phyloP scores from a whole-genome alignment of 2,329 filamentous ascomycete species.

The Ophiostoma triangulosporum region DNA sequence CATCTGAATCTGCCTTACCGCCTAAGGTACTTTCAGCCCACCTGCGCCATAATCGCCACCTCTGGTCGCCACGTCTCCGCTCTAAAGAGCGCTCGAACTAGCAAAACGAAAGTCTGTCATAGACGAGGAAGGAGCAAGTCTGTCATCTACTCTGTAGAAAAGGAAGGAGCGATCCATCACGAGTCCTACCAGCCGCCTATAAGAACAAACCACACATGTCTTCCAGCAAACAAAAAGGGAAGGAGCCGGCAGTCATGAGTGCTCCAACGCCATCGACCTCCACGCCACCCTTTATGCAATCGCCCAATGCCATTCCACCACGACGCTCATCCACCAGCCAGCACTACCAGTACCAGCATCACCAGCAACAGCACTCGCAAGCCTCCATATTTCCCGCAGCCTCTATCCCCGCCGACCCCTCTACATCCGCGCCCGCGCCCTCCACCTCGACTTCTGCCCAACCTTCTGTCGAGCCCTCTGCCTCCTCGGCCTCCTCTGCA shows the following conservation, averaged over 20 bases:
- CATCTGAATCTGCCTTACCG: background rate
- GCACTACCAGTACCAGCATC: slow-evolving; percentile 17
- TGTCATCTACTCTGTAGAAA: background rate
- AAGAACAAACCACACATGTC: background rate
- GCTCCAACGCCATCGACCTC: slow-evolving; percentile 4
- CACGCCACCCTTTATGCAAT: slow-evolving; percentile 26
- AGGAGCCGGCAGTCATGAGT: slow-evolving; percentile 15
- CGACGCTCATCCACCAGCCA: slow-evolving; percentile 55
- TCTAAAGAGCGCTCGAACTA: background rate
- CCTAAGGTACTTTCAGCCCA: background rate
- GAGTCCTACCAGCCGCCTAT: background rate
- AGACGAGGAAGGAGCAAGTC: too few species aligned
- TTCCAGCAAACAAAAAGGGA: slow-evolving; percentile 11
- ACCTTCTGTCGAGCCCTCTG: too few species aligned
- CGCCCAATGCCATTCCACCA: slow-evolving; percentile 57
- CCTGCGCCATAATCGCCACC: background rate
- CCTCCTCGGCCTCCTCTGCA: background rate
- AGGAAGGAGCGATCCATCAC: background rate
- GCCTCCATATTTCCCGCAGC: background rate
- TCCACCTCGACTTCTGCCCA: background rate
- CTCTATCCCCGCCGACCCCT: background rate
- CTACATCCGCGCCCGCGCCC: background rate
- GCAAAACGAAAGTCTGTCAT: background rate
- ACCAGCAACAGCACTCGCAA: background rate
- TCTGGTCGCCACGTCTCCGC: background rate